These are phyloP conservation scores for Chlorella sp. DNA, from an alignment of 139 green algal species.

Conservation along the genomic window DNA sequence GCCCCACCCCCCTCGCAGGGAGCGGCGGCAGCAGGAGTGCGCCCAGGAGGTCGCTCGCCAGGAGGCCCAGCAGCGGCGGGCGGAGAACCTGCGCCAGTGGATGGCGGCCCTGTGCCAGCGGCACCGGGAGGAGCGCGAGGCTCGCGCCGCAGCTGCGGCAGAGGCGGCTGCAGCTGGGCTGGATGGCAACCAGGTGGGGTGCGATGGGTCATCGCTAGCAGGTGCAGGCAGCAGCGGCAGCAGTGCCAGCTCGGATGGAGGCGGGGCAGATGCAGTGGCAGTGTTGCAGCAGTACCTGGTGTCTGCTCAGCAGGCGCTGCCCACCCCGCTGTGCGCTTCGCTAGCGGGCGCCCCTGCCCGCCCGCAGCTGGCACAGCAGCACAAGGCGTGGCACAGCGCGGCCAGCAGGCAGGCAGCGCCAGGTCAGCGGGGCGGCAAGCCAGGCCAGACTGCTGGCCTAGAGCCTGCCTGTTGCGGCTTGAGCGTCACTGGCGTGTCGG, in stretches of 20 bases:
- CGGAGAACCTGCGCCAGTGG: slow-evolving; percentile 19
- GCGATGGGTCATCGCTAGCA: no score
- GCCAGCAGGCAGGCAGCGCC: neutral
- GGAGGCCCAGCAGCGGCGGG: slow-evolving; percentile 14
- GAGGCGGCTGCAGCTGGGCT: neutral
- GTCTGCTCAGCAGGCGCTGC: neutral
- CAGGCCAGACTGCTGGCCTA: no score
- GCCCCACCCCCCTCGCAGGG: no score
- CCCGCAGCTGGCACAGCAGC: neutral
- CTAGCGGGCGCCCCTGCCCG: neutral
- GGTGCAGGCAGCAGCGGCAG: neutral
- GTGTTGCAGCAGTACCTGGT: neutral
- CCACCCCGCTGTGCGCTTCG: neutral
- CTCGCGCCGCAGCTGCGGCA: neutral
- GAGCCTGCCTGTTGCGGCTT: no score
- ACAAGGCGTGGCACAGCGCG: neutral
- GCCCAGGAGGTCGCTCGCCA: neutral
- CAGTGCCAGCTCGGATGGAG: neutral
- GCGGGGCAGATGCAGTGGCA: neutral
- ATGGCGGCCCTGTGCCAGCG: neutral
- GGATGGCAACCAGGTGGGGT: no score
- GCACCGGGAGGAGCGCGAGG: slow-evolving; percentile 18
- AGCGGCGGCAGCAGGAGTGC: slow-evolving; percentile 35
- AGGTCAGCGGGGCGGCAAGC: neutral
- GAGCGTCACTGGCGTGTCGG: neutral